Evolutionary conservation across 148 eudicot species (phyloP).

Genomic region (Pouteria glomerata): DNA sequence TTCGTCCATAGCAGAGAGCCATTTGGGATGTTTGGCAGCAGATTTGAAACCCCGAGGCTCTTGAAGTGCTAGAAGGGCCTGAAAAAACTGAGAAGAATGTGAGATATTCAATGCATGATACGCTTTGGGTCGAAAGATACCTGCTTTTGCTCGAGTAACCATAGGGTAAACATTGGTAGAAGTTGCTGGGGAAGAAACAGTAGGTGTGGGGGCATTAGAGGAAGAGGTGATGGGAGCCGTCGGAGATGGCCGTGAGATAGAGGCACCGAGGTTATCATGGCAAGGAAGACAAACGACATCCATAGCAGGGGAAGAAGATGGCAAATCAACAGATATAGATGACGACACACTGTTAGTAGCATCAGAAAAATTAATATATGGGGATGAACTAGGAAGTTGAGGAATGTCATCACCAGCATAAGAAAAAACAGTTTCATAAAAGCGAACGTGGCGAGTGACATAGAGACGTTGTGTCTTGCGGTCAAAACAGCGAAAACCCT

Average conservation of each 20-base stretch:
- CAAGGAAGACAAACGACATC: not conserved
- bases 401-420: not conserved
- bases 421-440: not conserved
- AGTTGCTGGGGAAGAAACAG: not conserved
- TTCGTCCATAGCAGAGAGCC: not conserved
- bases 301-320: not conserved
- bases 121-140: not conserved
- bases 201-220: not conserved
- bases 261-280: not conserved
- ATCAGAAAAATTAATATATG: not conserved
- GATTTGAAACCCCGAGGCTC: not conserved
- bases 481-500: not conserved
- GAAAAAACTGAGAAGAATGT: not conserved
- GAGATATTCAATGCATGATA: not conserved
- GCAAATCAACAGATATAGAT: not conserved
- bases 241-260: not conserved
- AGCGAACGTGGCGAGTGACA: not conserved
- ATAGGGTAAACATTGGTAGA: not conserved
- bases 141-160: not conserved
- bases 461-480: not conserved
- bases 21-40: not conserved
- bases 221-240: not conserved
- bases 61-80: not conserved
- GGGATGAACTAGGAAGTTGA: not conserved
- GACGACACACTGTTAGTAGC: not conserved